phyloP scores from a whole-genome alignment of 148 eudicot species.

The Cornus kousa region DNA sequence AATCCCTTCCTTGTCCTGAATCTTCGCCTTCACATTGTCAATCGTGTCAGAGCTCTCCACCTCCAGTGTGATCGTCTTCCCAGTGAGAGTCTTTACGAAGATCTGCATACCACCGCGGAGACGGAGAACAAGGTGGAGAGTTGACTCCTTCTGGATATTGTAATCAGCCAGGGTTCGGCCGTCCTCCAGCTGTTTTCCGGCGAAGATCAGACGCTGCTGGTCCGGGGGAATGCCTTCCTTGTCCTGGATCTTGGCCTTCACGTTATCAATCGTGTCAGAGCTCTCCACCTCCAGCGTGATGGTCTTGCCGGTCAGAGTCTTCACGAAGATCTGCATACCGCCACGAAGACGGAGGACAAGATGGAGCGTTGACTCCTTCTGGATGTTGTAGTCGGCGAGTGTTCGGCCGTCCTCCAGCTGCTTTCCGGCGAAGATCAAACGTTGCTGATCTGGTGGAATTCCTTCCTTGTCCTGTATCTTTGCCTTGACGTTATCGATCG shows the following conservation, averaged over 20 bases:
- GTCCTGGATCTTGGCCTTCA: neutral
- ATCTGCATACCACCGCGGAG: no score
- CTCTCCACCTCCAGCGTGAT: neutral
- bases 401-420: neutral
- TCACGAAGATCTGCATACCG: neutral
- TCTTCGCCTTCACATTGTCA: no score
- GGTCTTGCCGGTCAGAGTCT: neutral
- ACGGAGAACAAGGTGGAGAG: neutral
- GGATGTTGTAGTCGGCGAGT: neutral
- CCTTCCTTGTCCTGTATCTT: constrained; percentile 2
- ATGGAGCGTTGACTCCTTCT: neutral
- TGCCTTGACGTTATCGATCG: neutral
- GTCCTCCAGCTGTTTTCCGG: neutral
- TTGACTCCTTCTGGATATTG: constrained; percentile 2
- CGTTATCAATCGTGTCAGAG: neutral
- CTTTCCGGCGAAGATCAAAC: neutral
- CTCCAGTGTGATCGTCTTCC: no score
- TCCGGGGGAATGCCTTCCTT: neutral
- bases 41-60: no score
- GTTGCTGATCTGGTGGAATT: neutral
- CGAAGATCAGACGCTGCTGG: neutral
- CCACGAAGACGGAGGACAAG: neutral
- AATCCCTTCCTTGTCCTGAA: no score
- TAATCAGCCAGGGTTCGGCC: neutral
- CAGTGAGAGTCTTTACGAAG: no score